These are phyloP conservation scores for Pisolithus sp. DNA, from an alignment of 768 basidiomycete genomes.

Conservation along the genomic window DNA sequence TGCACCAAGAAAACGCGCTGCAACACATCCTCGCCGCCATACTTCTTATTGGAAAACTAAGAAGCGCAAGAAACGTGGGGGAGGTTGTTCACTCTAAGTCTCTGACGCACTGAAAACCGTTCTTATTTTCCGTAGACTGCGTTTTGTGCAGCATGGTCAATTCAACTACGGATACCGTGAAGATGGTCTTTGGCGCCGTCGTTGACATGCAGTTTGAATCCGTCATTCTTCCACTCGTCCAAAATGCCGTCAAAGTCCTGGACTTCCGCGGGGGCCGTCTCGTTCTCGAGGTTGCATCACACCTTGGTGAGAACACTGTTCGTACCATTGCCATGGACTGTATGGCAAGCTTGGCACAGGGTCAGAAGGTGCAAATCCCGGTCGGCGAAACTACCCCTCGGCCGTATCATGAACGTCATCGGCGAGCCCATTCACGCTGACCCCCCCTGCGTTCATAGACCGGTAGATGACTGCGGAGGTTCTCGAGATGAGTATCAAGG, in stretches of 20 bases:
- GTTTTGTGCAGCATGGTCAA: too few species aligned
- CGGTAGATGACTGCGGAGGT: constrained; percentile 99
- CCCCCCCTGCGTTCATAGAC: constrained; percentile 92
- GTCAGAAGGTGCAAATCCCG: constrained; percentile 93
- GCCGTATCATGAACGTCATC: constrained; percentile 99
- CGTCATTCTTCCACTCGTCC: constrained; percentile 86
- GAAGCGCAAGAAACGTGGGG: too few species aligned
- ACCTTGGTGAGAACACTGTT: constrained; percentile 98
- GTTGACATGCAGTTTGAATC: constrained; percentile 98
- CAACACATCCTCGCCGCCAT: constrained; percentile 37
- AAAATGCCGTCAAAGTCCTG: constrained; percentile 98
- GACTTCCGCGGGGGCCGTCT: constrained; percentile 92
- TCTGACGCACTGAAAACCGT: constrained; percentile 30
- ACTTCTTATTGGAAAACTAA: too few species aligned
- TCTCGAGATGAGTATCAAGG: constrained; percentile 99
- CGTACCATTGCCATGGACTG: constrained; percentile 99
- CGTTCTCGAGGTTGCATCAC: constrained; percentile 98
- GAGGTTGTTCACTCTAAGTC: background rate
- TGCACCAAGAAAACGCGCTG: constrained; percentile 39
- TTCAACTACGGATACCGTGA: constrained; percentile 89
- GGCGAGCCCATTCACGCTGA: constrained; percentile 99
- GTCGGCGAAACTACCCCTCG: constrained; percentile 91
- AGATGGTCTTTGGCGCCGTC: constrained; percentile 99
- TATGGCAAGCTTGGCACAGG: constrained; percentile 99
- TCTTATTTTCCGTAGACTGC: too few species aligned